A percentile compares a stretch with the other conserved stretches of the same genome.
These are phyloP conservation scores for Leucosporidium scottii DNA, from an alignment of 768 basidiomycete species.

Conservation along the genomic window DNA sequence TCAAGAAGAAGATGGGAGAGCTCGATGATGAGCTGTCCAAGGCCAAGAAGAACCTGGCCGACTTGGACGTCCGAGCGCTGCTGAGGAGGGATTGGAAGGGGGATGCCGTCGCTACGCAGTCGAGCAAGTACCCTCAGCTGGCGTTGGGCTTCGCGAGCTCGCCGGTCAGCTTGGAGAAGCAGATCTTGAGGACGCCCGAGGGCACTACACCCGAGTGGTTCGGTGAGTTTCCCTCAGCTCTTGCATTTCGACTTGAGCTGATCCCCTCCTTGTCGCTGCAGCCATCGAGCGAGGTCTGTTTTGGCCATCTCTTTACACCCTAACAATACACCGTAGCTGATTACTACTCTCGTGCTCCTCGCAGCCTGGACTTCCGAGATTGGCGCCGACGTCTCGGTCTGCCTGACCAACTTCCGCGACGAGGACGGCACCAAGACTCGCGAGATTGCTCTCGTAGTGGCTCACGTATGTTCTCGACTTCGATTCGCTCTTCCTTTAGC, in stretches of 20 bases:
- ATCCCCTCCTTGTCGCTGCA: neutral
- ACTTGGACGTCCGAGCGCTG: slow-evolving; percentile 18
- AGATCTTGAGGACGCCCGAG: slow-evolving; percentile 33
- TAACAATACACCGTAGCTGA: too few relatives aligned
- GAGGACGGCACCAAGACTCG: slow-evolving; percentile 13
- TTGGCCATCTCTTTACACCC: too few relatives aligned
- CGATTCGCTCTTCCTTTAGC: neutral
- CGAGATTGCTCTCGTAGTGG: slow-evolving; percentile 30
- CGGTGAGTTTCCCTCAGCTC: too few relatives aligned
- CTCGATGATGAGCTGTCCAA: slow-evolving; percentile 18
- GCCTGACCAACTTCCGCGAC: slow-evolving; percentile 21
- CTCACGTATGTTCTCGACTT: slow-evolving; percentile 13
- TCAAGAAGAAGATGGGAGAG: slow-evolving; percentile 16
- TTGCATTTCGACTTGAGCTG: too few relatives aligned
- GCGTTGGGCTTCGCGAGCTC: slow-evolving; percentile 24
- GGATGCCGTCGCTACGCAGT: slow-evolving; percentile 21
- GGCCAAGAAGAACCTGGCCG: slow-evolving; percentile 16
- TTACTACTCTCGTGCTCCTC: too few relatives aligned
- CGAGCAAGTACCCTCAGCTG: slow-evolving; percentile 17
- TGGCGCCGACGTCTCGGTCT: slow-evolving; percentile 29
- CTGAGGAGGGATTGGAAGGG: slow-evolving; percentile 33
- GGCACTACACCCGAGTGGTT: slow-evolving; percentile 53
- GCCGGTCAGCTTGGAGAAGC: slow-evolving; percentile 29
- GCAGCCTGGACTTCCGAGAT: slow-evolving; percentile 31
- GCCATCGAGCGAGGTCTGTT: slow-evolving; percentile 25